These are phyloP conservation scores for Xenosphaeropsis pyriputrescens DNA, from an alignment of 2,329 filamentous ascomycete genomes.

Conservation along the genomic window DNA sequence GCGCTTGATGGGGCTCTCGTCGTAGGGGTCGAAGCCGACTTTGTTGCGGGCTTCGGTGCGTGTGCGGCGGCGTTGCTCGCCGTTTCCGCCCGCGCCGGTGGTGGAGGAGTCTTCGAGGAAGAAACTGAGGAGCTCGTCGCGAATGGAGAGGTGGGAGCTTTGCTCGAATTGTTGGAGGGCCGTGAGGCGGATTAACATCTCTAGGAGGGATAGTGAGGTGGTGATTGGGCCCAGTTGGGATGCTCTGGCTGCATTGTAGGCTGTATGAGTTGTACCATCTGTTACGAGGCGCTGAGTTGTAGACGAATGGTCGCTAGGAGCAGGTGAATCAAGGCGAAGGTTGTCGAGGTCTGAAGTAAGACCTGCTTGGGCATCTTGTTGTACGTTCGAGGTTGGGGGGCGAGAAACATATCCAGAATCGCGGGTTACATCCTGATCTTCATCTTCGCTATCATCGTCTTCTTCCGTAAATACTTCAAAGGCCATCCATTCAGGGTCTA, in stretches of 20 bases:
- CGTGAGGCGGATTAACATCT: constrained; percentile 57
- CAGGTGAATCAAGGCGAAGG: constrained; percentile 12
- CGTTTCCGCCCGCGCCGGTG: constrained; percentile 48
- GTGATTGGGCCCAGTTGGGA: constrained; percentile 35
- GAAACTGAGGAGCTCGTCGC: constrained; percentile 60
- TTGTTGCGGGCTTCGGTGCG: constrained; percentile 42
- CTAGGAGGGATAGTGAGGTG: constrained; percentile 55
- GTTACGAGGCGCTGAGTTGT: constrained; percentile 1
- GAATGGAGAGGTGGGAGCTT: constrained; percentile 54
- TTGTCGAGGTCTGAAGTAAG: constrained; percentile 8
- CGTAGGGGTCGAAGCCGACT: constrained; percentile 59
- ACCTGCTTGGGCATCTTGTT: constrained; percentile 2
- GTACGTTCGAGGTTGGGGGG: constrained; percentile 8
- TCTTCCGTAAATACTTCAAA: constrained; percentile 57
- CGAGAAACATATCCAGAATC: constrained; percentile 12
- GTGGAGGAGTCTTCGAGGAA: constrained; percentile 56
- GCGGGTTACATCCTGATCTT: constrained; percentile 17
- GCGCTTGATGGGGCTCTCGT: constrained; percentile 52
- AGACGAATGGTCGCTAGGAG: constrained; percentile 4
- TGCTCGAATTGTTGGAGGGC: constrained; percentile 64
- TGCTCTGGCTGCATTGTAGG: constrained; percentile 8
- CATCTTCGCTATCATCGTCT: constrained; percentile 34
- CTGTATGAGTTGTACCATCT: not conserved
- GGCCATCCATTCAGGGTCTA: constrained; percentile 63
- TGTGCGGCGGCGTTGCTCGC: constrained; percentile 41